A percentile compares a stretch with the other conserved stretches of the same genome.
Evolutionary conservation across 441 rosid species (phyloP).

Genomic region (Syzygium syzygioides): DNA sequence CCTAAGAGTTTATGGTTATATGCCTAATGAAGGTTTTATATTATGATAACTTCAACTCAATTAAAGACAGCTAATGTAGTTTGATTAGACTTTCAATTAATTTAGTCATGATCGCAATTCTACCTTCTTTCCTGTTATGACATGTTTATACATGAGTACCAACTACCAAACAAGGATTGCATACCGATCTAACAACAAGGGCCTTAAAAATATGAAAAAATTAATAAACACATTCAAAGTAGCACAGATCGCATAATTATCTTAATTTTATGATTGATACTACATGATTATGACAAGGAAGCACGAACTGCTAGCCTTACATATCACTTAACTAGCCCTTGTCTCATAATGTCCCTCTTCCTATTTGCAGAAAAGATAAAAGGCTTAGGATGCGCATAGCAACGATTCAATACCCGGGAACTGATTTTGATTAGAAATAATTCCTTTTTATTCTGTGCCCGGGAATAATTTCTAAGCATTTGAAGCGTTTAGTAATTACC

Average conservation of each 20-base stretch:
- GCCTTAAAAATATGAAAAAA: neutral
- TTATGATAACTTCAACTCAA: neutral
- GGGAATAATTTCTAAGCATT: no score
- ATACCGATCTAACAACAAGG: neutral
- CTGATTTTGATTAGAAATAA: no score
- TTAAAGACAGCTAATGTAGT: neutral
- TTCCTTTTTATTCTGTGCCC: no score
- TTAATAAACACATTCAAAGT: neutral
- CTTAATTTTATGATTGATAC: neutral
- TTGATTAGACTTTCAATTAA: neutral
- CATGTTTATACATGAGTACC: neutral
- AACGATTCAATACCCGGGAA: no score
- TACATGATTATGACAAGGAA: neutral
- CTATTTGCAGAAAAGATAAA: neutral
- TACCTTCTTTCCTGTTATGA: neutral
- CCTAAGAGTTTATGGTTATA: neutral
- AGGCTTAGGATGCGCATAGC: neutral
- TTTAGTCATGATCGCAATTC: neutral
- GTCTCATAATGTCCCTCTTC: neutral
- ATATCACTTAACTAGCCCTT: neutral
- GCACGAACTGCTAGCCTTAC: neutral
- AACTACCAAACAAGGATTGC: neutral
- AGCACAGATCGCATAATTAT: neutral
- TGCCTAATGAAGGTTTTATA: neutral
- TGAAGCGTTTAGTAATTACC: no score